phyloP scores from a whole-genome alignment of 2,329 filamentous ascomycete species.

The Neopestalotiopsis sp. region DNA sequence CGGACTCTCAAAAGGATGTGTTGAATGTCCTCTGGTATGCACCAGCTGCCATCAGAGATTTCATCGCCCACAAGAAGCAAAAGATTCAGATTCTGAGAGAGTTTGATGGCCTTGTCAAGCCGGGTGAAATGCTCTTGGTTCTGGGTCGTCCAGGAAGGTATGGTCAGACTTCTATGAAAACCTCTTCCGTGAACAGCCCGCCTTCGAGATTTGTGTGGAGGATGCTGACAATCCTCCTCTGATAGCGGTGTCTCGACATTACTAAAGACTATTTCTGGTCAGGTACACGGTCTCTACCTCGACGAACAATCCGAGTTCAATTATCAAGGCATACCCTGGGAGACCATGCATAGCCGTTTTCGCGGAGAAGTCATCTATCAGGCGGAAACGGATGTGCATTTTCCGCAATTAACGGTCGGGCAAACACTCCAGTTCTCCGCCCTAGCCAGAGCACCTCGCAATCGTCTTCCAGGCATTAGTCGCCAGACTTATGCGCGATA shows the following conservation, averaged over 20 bases:
- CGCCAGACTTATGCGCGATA: constrained; percentile 50
- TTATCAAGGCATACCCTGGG: constrained; percentile 49
- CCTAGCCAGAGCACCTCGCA: constrained; percentile 64
- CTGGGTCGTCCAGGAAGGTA: constrained; percentile 48
- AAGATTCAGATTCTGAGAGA: constrained; percentile 56
- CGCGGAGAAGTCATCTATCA: constrained; percentile 67
- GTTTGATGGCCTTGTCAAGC: constrained; percentile 58
- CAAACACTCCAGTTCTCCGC: constrained; percentile 69
- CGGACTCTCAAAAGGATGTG: constrained; percentile 42
- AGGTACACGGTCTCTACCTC: constrained; percentile 56
- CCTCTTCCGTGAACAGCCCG: no score
- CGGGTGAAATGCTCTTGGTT: constrained; percentile 58
- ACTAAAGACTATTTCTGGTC: constrained; percentile 60
- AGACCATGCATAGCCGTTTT: constrained; percentile 49
- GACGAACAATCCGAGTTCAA: constrained; percentile 51
- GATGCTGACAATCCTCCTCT: not conserved
- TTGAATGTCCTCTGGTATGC: constrained; percentile 34
- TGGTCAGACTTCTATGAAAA: not conserved
- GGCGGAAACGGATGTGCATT: constrained; percentile 68
- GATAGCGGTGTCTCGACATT: constrained; percentile 59
- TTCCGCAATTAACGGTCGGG: constrained; percentile 68
- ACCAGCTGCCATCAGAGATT: constrained; percentile 27
- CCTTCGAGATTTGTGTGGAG: not conserved
- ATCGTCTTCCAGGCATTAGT: constrained; percentile 63
- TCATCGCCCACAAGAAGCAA: constrained; percentile 30